Base-by-base conservation (phyloP, 345 rosid species). In the Ceriops decandra region DNA sequence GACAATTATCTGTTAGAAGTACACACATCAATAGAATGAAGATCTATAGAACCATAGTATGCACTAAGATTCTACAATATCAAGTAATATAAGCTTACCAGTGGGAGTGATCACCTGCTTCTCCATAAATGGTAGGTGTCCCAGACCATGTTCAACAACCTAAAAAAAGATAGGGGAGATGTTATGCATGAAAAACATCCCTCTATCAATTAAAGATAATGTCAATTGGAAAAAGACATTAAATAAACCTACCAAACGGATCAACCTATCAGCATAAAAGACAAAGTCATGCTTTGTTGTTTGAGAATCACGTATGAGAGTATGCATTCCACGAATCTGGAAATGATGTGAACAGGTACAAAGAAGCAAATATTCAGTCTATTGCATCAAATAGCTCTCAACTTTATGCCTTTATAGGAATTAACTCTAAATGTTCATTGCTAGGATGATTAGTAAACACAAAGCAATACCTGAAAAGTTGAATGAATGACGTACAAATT, bases 251-350 rank as follows among this genome's bases (percentile, higher is more conserved):
- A 93, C 98, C 95, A 95, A 82, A 75, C 99, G 96, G 83, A 95
- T 95, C 88, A 95, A 81, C 64, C 99, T 83, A 69, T 91, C 99
- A 80, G 99, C 71, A 83, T 95, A 95, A 69, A 95, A 95, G 72
- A 95, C 90, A 60, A 95, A 95, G 82, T 95, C 97, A 77, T 95
- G 97, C 76, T 88, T 95, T 54, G 97, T 88, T 77, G 90, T 89
- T 79, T 87, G 90, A 77, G 93, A 63, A 80, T 91, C 99, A 68
- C 99, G 99, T 82, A 95, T 88, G 36, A 95, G 96, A 68, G 99
- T 95, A 82, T 95, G 99, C 99, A 95, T 95, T 70, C 99, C 99
- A 72, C 96, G 82, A 78, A 91, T 95, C 99, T 95, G 88, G 81
- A 68, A 60, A 53, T 15, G 30, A 65, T 30, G 69, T 32, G 35